Percentiles rank a stretch among this genome's conserved stretches.
Conservation (phyloP, 352 stramenopile genomes). For the Phytophthora hibernalis region DNA sequence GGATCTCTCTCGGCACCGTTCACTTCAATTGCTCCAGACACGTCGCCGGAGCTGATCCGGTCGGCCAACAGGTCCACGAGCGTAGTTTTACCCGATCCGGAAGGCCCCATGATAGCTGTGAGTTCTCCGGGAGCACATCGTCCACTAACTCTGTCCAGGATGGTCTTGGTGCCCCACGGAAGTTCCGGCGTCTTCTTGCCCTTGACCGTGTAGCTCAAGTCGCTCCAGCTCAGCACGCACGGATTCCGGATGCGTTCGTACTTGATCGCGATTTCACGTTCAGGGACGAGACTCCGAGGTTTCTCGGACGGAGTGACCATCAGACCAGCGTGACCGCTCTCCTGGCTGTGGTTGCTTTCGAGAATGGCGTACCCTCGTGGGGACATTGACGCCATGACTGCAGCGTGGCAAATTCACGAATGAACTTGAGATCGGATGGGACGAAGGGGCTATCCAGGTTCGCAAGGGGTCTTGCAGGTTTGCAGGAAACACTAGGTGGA, state of each 20-base stretch:
- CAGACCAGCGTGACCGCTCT: constrained; percentile 11
- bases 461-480: no score
- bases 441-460: constrained; percentile 13
- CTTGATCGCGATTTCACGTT: constrained; percentile 28
- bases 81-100: constrained; percentile 68
- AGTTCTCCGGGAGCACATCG: constrained; percentile 58
- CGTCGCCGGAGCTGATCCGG: constrained; percentile 50
- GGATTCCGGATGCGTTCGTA: constrained; percentile 25
- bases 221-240: constrained; percentile 56
- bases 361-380: constrained; percentile 26
- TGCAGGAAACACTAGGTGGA: neutral
- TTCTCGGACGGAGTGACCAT: constrained; percentile 2
- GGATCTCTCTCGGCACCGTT: constrained; percentile 52
- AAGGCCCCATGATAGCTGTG: constrained; percentile 74
- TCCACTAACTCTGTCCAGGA: constrained; percentile 59
- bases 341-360: constrained; percentile 18
- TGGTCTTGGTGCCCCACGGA: constrained; percentile 35
- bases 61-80: constrained; percentile 70
- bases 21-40: constrained; percentile 56
- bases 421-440: constrained; percentile 17
- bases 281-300: neutral
- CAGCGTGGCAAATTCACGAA: constrained; percentile 23
- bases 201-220: constrained; percentile 49
- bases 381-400: constrained; percentile 14
- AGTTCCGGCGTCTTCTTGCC: constrained; percentile 11